phyloP scores from a whole-genome alignment of 768 basidiomycete species.

The Auricularia auricula-judae region DNA sequence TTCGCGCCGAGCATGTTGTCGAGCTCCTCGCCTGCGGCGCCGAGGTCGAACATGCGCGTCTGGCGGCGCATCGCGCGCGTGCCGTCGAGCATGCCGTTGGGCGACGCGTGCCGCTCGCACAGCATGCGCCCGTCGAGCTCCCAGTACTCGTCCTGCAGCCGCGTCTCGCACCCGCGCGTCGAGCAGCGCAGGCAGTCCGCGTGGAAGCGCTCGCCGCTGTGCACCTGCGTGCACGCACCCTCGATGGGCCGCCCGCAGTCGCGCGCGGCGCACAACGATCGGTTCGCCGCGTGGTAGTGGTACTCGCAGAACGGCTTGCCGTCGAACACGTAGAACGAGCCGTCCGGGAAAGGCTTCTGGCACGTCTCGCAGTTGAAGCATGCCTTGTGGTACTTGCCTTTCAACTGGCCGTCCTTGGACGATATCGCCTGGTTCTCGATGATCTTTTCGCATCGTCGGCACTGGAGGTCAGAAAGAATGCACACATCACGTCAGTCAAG shows the following conservation, averaged over 20 bases:
- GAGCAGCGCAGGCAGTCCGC: slow-evolving; percentile 80
- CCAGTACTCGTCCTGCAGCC: slow-evolving; percentile 68
- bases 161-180: slow-evolving; percentile 33
- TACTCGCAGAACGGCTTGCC: slow-evolving; percentile 86
- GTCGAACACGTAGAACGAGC: slow-evolving; percentile 83
- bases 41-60: neutral
- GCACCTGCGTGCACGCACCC: slow-evolving; percentile 83
- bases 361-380: slow-evolving; percentile 83
- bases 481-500: neutral
- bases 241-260: slow-evolving; percentile 84
- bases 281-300: slow-evolving; percentile 88
- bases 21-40: neutral
- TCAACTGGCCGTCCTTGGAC: slow-evolving; percentile 84
- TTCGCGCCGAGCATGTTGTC: neutral
- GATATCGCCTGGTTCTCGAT: slow-evolving; percentile 91
- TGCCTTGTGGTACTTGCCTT: slow-evolving; percentile 87
- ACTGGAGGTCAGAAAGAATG: slow-evolving; percentile 31
- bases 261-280: slow-evolving; percentile 72
- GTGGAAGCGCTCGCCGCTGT: slow-evolving; percentile 72
- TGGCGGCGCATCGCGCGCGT: neutral
- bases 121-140: slow-evolving; percentile 78
- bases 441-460: slow-evolving; percentile 73
- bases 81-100: neutral
- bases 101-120: slow-evolving; percentile 67
- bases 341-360: slow-evolving; percentile 85